These are phyloP conservation scores for Citrus reticulata DNA, from an alignment of 345 rosid genomes.

Conservation along the genomic window DNA sequence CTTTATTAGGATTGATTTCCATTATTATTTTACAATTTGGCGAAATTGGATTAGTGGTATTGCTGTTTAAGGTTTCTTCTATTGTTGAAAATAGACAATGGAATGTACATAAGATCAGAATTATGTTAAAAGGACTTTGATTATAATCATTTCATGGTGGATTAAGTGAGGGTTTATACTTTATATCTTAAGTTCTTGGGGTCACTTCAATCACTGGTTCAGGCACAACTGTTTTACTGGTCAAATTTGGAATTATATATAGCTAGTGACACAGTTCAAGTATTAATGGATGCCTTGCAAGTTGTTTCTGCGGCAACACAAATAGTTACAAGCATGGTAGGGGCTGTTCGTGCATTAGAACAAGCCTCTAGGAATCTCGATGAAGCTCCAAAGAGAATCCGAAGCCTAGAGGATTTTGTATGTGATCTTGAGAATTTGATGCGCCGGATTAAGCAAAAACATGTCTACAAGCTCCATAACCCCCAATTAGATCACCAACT, in stretches of 20 bases:
- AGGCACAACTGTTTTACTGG: not conserved
- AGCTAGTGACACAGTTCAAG: not conserved
- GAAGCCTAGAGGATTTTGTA: conserved; percentile 24
- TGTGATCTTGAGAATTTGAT: conserved; percentile 26
- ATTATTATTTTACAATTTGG: not conserved
- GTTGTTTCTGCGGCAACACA: conserved; percentile 22
- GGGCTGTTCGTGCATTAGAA: conserved; percentile 29
- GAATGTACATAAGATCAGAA: not conserved
- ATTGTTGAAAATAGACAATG: not conserved
- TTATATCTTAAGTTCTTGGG: not conserved
- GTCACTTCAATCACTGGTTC: not conserved
- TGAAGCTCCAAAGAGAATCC: conserved; percentile 34
- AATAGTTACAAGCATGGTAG: conserved; percentile 26
- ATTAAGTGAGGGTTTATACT: not conserved
- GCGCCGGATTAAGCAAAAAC: conserved; percentile 15
- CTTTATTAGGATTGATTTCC: not conserved
- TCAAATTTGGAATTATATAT: not conserved
- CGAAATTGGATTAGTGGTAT: not conserved
- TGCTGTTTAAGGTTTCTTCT: not conserved
- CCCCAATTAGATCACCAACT: conserved; percentile 22
- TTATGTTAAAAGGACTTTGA: not conserved
- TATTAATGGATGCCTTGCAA: conserved; percentile 29
- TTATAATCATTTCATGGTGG: not conserved
- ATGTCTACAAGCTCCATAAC: conserved; percentile 27
- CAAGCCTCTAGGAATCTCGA: conserved; percentile 29